Base-by-base conservation (phyloP, 352 stramenopile species). In the Globisporangium spinosum region DNA sequence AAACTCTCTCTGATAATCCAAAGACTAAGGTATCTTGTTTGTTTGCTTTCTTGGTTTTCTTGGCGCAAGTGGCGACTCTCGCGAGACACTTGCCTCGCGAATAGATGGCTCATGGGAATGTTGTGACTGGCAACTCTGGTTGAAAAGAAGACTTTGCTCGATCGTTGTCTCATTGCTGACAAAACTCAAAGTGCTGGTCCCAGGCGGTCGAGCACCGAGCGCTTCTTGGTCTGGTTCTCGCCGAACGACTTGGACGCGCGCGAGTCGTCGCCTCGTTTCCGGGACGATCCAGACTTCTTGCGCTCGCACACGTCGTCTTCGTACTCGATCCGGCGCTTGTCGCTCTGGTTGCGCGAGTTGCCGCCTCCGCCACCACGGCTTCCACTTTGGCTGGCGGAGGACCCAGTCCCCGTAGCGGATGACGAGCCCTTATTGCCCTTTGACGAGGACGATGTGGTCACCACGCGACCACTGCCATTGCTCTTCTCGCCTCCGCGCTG, bases 161-260 rank as follows among this genome's bases (percentile, higher is more conserved):
- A 32, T 32, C 29, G 29, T 32, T 32, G 29, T 32, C 29, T 32
- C 29, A 32, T 32, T 22, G 15, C 17, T 40, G 6, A 22, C 1
- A 27, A 22, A 27, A 3, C 7, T 62, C 80, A 91, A 34, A 94
- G 32, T 12, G 84, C 85, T n/a, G 87, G 87, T 2, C 87, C 87
- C 51, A 95, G 80, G 22, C 87, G 84, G 53, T 95, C 87, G 17
- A 95, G 74, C 27, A 95, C 87, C 1, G 87, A 95, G 17, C 80
- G 75, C 77, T 95, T 95, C 77, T 95, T 95, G 57, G 76, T 58
- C 43, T 88, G 83, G 27, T 67, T 72, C 20, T 91, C 83, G 32
- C 78, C 76, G 29, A 79, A 81, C n/a, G 76, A 74, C 58, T 87
- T 83, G 53, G 73, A 71, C 27, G 43, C 58, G 38, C 67, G 49